phyloP scores from a whole-genome alignment of 352 stramenopile genomes.

The Pythium diclinum region DNA sequence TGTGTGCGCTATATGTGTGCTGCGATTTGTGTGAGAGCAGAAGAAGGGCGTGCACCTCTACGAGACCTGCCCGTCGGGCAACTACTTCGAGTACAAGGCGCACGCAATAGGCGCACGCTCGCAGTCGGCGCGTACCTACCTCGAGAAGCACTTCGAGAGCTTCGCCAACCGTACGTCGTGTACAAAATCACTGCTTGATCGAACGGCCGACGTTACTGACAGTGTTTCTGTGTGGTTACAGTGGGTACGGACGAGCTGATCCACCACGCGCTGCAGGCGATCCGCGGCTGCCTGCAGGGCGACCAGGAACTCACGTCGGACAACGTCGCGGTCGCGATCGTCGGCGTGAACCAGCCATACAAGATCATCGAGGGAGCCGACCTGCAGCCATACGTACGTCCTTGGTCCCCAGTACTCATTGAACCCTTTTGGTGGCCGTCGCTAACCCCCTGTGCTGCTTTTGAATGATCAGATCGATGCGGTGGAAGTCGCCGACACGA shows the following conservation, averaged over 20 bases:
- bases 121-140: slow-evolving; percentile 97
- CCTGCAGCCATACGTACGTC: slow-evolving; percentile 93
- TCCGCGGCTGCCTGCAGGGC: slow-evolving; percentile 94
- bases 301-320: slow-evolving; percentile 94
- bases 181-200: too few species aligned
- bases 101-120: slow-evolving; percentile 96
- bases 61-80: slow-evolving; percentile 97
- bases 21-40: slow-evolving; percentile 37
- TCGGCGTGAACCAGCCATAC: slow-evolving; percentile 93
- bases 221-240: slow-evolving; percentile 25
- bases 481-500: slow-evolving; percentile 80
- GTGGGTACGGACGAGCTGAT: slow-evolving; percentile 95
- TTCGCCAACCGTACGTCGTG: slow-evolving; percentile 81
- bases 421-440: neutral
- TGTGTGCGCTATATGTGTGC: neutral
- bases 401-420: neutral
- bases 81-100: slow-evolving; percentile 99
- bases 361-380: slow-evolving; percentile 92
- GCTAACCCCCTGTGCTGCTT: neutral
- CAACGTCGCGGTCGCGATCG: slow-evolving; percentile 92
- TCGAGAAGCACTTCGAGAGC: slow-evolving; percentile 98
- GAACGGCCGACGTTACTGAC: neutral
- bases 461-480: slow-evolving; percentile 63
- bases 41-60: slow-evolving; percentile 97
- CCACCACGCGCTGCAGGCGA: slow-evolving; percentile 96